These are phyloP conservation scores for Nannochloropsis salina DNA, from an alignment of 108 stramenopile species.

Conservation along the genomic window DNA sequence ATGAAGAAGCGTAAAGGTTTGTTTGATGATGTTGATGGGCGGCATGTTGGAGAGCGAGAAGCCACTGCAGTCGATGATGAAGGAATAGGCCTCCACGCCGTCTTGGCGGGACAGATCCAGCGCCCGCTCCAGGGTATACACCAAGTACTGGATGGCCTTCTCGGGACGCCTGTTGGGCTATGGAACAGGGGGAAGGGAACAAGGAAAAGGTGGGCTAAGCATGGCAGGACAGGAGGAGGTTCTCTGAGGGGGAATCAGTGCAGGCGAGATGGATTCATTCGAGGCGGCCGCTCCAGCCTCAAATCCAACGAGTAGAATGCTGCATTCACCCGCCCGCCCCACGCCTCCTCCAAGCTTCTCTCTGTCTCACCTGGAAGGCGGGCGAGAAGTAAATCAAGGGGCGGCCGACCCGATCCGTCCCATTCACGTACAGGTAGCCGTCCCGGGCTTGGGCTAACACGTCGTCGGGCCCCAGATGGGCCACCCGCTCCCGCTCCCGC, in stretches of 20 bases:
- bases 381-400: slow-evolving; percentile 11
- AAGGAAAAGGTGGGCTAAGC: neutral
- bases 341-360: too few species aligned
- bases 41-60: neutral
- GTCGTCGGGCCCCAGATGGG: neutral
- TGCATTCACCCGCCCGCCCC: too few species aligned
- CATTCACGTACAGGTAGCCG: neutral
- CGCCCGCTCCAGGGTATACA: neutral
- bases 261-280: too few species aligned
- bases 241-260: too few species aligned
- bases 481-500: neutral
- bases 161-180: neutral
- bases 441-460: neutral
- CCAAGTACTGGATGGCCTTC: slow-evolving; percentile 10
- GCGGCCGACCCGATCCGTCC: neutral
- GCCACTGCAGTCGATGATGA: slow-evolving; percentile 7
- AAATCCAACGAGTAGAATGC: too few species aligned
- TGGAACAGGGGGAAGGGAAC: neutral
- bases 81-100: neutral
- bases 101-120: neutral
- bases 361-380: neutral
- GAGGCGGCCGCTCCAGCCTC: too few species aligned
- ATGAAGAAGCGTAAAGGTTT: neutral
- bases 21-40: slow-evolving; percentile 2
- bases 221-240: neutral